A percentile compares a stretch with the other conserved stretches of the same genome.
Evolutionary conservation across 345 rosid species (phyloP).

Genomic region (Streptanthus diversifolius): DNA sequence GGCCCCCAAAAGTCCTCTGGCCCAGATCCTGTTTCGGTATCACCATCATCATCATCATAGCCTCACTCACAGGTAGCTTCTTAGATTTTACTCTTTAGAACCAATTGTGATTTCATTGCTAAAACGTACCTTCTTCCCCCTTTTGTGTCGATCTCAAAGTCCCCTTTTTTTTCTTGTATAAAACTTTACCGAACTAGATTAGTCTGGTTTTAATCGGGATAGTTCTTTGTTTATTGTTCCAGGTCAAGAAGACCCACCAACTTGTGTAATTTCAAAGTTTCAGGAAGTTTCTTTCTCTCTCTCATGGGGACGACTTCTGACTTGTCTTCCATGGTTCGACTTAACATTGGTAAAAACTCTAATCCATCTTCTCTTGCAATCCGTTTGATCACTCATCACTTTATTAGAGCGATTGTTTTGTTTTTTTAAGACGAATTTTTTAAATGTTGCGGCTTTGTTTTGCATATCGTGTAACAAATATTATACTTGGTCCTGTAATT

Average conservation of each 20-base stretch:
- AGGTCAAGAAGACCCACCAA: neutral
- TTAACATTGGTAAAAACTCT: conserved; percentile 59
- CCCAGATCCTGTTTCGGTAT: too few species aligned
- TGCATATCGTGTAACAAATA: neutral
- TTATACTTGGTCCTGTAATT: neutral
- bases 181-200: too few species aligned
- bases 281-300: neutral
- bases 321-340: conserved; percentile 60
- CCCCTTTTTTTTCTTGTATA: too few species aligned
- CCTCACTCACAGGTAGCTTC: neutral
- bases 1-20: too few species aligned
- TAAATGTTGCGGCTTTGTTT: neutral
- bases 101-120: neutral
- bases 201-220: too few species aligned
- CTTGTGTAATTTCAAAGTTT: neutral
- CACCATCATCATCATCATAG: too few species aligned
- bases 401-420: neutral
- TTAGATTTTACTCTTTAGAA: neutral
- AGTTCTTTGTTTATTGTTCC: neutral
- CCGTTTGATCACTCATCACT: neutral
- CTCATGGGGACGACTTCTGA: conserved; percentile 36
- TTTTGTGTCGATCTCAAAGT: neutral
- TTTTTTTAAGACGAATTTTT: neutral
- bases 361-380: neutral
- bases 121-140: too few species aligned